phyloP scores from a whole-genome alignment of 805 yeast genomes.

The Saccharomycopsis amapae region DNA sequence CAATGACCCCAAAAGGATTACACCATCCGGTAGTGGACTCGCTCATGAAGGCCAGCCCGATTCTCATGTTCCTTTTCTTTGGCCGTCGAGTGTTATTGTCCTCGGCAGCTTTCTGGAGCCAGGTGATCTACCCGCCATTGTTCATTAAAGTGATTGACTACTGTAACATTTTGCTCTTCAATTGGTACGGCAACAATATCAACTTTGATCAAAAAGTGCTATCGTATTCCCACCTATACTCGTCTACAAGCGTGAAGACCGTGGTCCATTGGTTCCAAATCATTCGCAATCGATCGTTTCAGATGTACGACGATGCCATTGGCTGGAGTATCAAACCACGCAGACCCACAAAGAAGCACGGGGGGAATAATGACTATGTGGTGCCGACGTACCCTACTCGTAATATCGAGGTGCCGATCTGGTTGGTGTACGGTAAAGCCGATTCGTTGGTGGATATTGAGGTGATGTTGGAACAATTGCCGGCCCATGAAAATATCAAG shows the following conservation, averaged over 20 bases:
- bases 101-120: constrained; percentile 67
- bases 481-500: constrained; percentile 37
- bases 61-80: constrained; percentile 60
- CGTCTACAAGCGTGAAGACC: constrained; percentile 84
- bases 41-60: constrained; percentile 69
- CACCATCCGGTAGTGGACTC: constrained; percentile 70
- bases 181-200: constrained; percentile 76
- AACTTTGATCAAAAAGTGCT: constrained; percentile 63
- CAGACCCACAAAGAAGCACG: no score
- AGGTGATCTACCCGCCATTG: constrained; percentile 67
- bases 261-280: constrained; percentile 98
- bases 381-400: constrained; percentile 57
- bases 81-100: constrained; percentile 72
- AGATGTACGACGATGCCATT: constrained; percentile 79
- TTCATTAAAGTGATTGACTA: constrained; percentile 66
- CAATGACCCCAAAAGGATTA: constrained; percentile 85
- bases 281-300: constrained; percentile 66
- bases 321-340: constrained; percentile 26
- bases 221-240: constrained; percentile 81
- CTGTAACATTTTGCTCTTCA: constrained; percentile 60
- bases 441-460: constrained; percentile 87
- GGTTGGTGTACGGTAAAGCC: constrained; percentile 66
- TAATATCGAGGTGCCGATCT: constrained; percentile 64
- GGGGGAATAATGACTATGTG: constrained; percentile 31
- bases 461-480: constrained; percentile 63